These are phyloP conservation scores for Rhododendron molle DNA, from an alignment of 148 eudicot genomes.

Conservation along the genomic window DNA sequence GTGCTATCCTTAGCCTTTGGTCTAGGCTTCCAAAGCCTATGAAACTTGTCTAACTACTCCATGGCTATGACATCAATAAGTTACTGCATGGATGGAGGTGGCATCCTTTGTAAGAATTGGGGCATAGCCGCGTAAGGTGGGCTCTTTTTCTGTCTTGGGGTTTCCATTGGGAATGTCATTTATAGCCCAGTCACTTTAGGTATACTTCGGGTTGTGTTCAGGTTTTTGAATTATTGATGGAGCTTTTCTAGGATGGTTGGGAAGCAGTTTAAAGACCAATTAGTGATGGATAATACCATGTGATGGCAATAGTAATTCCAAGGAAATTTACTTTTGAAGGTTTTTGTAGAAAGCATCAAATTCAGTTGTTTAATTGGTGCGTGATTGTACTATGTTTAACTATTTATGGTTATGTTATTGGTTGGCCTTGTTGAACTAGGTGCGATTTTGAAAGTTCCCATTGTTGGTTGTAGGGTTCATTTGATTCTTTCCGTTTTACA, in stretches of 20 bases:
- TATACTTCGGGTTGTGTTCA: neutral
- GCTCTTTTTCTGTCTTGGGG: neutral
- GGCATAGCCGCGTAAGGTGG: neutral
- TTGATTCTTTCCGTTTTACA: slow-evolving; percentile 29
- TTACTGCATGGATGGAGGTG: neutral
- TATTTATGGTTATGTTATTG: neutral
- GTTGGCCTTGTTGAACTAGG: neutral
- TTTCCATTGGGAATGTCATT: neutral
- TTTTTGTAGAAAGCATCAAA: neutral
- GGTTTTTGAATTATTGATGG: neutral
- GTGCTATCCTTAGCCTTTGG: no score
- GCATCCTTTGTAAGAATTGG: neutral
- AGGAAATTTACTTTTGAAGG: neutral
- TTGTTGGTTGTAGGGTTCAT: slow-evolving; percentile 40
- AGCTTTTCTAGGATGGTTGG: neutral
- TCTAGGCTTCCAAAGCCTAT: no score
- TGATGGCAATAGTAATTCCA: neutral
- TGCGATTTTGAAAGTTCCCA: neutral
- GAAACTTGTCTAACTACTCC: no score
- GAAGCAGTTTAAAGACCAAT: neutral
- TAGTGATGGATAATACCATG: neutral
- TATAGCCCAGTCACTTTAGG: neutral
- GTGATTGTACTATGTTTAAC: neutral
- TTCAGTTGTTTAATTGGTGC: neutral
- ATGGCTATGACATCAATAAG: no score